These are phyloP conservation scores for Saxophila tyrrhenica DNA, from an alignment of 495 filamentous ascomycete genomes.

Conservation along the genomic window DNA sequence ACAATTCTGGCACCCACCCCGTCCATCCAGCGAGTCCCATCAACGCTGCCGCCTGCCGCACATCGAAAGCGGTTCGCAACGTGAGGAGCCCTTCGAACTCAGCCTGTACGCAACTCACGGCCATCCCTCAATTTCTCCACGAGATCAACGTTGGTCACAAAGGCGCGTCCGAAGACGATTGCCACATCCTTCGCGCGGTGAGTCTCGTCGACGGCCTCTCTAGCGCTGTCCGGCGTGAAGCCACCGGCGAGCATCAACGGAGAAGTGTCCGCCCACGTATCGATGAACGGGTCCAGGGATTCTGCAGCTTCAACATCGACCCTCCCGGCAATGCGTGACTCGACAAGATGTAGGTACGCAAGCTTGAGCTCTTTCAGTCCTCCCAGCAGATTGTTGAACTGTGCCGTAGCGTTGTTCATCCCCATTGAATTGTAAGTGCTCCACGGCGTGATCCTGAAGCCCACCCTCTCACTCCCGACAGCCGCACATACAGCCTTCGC, in stretches of 20 bases:
- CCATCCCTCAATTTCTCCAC: conserved; percentile 48
- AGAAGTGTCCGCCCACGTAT: conserved; percentile 38
- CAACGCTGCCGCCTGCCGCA: too few species aligned
- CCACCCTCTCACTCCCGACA: conserved; percentile 52
- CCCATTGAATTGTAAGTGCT: conserved; percentile 55
- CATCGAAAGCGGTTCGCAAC: too few species aligned
- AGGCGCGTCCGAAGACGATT: conserved; percentile 50
- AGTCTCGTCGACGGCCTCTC: conserved; percentile 40
- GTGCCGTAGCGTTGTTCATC: conserved; percentile 50
- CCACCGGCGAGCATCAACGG: conserved; percentile 55
- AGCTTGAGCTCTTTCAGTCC: conserved; percentile 43
- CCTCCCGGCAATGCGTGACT: conserved; percentile 39
- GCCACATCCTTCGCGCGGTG: conserved; percentile 40
- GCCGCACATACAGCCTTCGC: conserved; percentile 49
- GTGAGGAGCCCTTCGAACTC: too few species aligned
- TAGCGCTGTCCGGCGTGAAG: conserved; percentile 38
- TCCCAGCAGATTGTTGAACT: conserved; percentile 47
- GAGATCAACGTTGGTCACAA: conserved; percentile 62
- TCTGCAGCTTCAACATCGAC: conserved; percentile 34
- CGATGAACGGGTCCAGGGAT: conserved; percentile 42
- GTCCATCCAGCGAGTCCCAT: too few species aligned
- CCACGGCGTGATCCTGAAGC: conserved; percentile 54
- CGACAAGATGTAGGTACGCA: conserved; percentile 58
- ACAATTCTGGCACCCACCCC: too few species aligned
- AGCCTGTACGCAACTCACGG: conserved; percentile 29